Percentiles rank a stretch among this genome's conserved stretches.
phyloP scores from a whole-genome alignment of 2,329 filamentous ascomycete species.

The Rachicladosporium sp. region DNA sequence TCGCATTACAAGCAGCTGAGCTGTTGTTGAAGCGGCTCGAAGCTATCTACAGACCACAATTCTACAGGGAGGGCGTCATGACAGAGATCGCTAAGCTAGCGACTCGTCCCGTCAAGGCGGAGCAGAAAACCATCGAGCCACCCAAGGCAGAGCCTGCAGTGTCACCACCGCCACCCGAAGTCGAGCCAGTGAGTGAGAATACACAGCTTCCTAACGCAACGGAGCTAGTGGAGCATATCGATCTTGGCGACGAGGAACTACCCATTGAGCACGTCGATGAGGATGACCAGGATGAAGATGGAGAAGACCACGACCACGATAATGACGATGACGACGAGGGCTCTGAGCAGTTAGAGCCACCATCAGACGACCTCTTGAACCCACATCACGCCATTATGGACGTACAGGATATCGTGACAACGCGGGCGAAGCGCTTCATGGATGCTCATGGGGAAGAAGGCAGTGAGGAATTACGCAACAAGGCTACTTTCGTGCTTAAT shows the following conservation, averaged over 20 bases:
- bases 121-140: slow-evolving; percentile 2
- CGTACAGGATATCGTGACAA: slow-evolving; percentile 60
- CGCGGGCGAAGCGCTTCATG: slow-evolving; percentile 71
- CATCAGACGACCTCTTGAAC: slow-evolving; percentile 26
- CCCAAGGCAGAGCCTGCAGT: not conserved
- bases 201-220: slow-evolving; percentile 23
- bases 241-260: slow-evolving; percentile 46
- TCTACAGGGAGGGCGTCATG: slow-evolving; percentile 93
- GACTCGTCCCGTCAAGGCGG: slow-evolving; percentile 25
- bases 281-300: slow-evolving; percentile 9
- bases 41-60: slow-evolving; percentile 84
- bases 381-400: slow-evolving; percentile 27
- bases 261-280: slow-evolving; percentile 30
- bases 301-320: slow-evolving; percentile 13
- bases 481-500: slow-evolving; percentile 63
- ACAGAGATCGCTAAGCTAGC: slow-evolving; percentile 78
- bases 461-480: slow-evolving; percentile 61
- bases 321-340: slow-evolving; percentile 15
- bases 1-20: slow-evolving; percentile 79
- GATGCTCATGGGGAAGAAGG: slow-evolving; percentile 69
- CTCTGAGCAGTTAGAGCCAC: slow-evolving; percentile 35
- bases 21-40: slow-evolving; percentile 74
- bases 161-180: slow-evolving; percentile 8
- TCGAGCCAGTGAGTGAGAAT: slow-evolving; percentile 26
- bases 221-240: slow-evolving; percentile 28